Conservation (phyloP, 805 yeast genomes). For the Zygoascus tannicola region DNA sequence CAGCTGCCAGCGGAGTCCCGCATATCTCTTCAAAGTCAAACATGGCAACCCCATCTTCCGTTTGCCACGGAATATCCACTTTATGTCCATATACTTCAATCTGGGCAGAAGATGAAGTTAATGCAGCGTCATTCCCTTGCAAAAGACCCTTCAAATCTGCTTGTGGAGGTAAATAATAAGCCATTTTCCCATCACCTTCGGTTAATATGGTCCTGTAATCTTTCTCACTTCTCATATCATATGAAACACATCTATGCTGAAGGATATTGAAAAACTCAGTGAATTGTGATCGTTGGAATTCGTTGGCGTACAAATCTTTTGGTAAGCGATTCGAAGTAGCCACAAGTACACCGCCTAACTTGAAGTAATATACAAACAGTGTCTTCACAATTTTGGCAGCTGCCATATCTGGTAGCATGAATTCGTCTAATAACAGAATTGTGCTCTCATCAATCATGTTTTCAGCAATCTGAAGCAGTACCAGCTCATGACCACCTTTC, state of each 20-base stretch:
- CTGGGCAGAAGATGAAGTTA: constrained; percentile 5
- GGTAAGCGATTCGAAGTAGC: constrained; percentile 70
- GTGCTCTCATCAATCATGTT: constrained; percentile 51
- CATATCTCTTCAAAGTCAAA: constrained; percentile 49
- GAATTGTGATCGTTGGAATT: constrained; percentile 51
- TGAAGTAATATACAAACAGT: constrained; percentile 59
- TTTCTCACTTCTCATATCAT: constrained; percentile 49
- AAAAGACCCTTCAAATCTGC: not conserved
- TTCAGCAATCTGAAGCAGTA: constrained; percentile 57
- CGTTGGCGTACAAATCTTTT: constrained; percentile 56
- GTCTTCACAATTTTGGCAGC: constrained; percentile 60
- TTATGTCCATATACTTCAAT: constrained; percentile 50
- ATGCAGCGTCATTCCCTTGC: not conserved
- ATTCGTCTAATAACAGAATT: constrained; percentile 58
- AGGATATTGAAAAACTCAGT: constrained; percentile 47
- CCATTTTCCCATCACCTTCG: constrained; percentile 19
- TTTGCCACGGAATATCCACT: constrained; percentile 38
- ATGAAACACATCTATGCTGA: constrained; percentile 47
- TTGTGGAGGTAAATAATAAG: constrained; percentile 2
- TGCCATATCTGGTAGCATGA: constrained; percentile 69
- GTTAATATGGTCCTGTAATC: constrained; percentile 44
- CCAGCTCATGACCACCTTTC: constrained; percentile 36
- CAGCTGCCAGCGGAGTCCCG: constrained; percentile 48
- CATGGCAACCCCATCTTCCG: constrained; percentile 34
- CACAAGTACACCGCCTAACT: constrained; percentile 63